Evolutionary conservation across 192 early-diverging fungal genomes (phyloP), one percentile per base, ranked within the genome.

Genomic region (Lunasporangiospora selenospora): DNA sequence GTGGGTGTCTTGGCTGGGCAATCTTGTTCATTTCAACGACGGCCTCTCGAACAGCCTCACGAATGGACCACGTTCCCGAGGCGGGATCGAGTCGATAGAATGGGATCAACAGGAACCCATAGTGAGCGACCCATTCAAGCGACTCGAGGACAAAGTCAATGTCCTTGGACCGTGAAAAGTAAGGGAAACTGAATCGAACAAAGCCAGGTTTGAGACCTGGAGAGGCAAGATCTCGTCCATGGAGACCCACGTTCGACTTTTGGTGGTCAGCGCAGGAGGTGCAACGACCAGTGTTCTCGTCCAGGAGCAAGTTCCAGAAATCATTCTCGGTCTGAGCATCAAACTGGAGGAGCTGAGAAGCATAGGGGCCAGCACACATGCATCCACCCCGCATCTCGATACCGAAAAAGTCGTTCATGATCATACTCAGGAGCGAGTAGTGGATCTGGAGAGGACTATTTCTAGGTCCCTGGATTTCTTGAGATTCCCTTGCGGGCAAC

Each of bases 321-420:
- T 45, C 34, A 13, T 8, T 21, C n/a, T 69, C 66, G 39, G 49
- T 69, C 38, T 41, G 18, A 32, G 16, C 21, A 19, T 51, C 31
- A 32, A 32, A n/a, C 13, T 32, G n/a, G 49, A 51, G 49, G 4
- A 51, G 49, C 26, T 51, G 16, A 10, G 31, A 32, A 0, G 49
- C 49, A 15, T 51, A 51, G 1, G 30, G 49, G 6, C 49, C 49
- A 18, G 71, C 62, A 44, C 62, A 67, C 39, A 53, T 58, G 43
- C 62, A 58, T 5, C 76, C 76, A 7, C 62, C 43, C 4, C 76
- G 39, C 39, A 50, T 40, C 50, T 77, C 69, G 18, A 77, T 43
- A 3, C 76, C 76, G 55, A 77, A 77, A 16, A 77, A 53, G 40
- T 77, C 76, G 27, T 60, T 62, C 38, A 77, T 49, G n/a, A 67